Base-by-base conservation (phyloP, 148 eudicot species). In the Persicaria maculosa region DNA sequence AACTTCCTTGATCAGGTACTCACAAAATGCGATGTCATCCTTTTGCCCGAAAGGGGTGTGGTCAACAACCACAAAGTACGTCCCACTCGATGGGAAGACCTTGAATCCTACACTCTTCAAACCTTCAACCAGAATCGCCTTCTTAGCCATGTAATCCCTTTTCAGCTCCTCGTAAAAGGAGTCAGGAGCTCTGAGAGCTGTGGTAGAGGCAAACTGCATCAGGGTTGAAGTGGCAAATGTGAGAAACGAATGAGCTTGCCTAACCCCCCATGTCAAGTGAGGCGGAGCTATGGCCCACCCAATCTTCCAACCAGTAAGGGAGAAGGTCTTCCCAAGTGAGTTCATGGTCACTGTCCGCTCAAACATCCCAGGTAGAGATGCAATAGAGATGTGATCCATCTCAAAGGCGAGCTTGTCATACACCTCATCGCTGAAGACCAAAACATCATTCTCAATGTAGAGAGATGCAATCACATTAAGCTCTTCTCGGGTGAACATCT, bases 241-340 rank as follows among this genome's bases (percentile, higher is more conserved):
- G 53, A 96, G 91, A 75, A 50, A 96, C 0, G 99, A 83, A 77
- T 96, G 99, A 2, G 99, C 99, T 83, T 89, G 99, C 61, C 92
- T 84, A 48, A 96, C 84, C 5, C 97, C 99, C 99, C 99, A 89
- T 4, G 88, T 82, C 77, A 96, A 79, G 67, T 96, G 99, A 0
- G 97, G 87, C 0, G 99, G 97, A 5, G 97, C 99, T 80, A 96
- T 86, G 25, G 99, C 97, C 99, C 99, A 96, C 65, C 99, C 99
- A n/a, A 96, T 92, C 79, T 96, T 96, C 99, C 99, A 96, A 17
- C 99, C 99, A 0, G 99, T 96, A 22, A 96, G 77, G 14, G 99
- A 96, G 72, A 96, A 96, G 0, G 99, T 96, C 86, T 96, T 96
- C 57, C 99, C 99, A 22, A 96, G 78, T 9, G 99, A 96, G 75